phyloP scores from a whole-genome alignment of 768 basidiomycete genomes.

The Lactifluus pinguis region DNA sequence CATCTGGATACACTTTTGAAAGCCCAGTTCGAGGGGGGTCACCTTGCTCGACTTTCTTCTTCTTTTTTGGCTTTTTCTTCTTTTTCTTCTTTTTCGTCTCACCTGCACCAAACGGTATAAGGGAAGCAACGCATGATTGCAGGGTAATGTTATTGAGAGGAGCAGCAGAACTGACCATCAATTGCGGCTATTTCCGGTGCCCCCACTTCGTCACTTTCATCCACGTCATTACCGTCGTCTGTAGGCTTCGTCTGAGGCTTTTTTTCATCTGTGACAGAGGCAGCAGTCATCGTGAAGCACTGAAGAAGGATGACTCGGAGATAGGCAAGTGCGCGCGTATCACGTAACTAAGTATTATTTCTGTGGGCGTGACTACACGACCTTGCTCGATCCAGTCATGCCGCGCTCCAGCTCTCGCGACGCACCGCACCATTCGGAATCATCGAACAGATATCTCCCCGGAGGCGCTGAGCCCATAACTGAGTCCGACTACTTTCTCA shows the following conservation, averaged over 20 bases:
- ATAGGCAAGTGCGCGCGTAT: not conserved
- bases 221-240: slow-evolving; percentile 22
- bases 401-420: slow-evolving; percentile 14
- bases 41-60: slow-evolving; percentile 67
- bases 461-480: slow-evolving; percentile 52
- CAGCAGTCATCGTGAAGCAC: slow-evolving; percentile 7
- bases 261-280: slow-evolving; percentile 12
- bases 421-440: slow-evolving; percentile 3
- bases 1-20: slow-evolving; percentile 79
- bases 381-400: not conserved
- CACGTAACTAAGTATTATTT: slow-evolving; percentile 1
- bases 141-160: not conserved
- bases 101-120: slow-evolving; percentile 21
- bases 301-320: not conserved
- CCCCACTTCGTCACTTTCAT: slow-evolving; percentile 30
- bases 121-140: not conserved
- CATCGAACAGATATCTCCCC: slow-evolving; percentile 34
- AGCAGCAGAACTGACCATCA: slow-evolving; percentile 26
- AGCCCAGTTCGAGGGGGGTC: slow-evolving; percentile 88
- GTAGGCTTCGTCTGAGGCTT: slow-evolving; percentile 12
- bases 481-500: slow-evolving; percentile 83
- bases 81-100: slow-evolving; percentile 82
- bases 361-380: not conserved
- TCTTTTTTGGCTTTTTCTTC: slow-evolving; percentile 88
- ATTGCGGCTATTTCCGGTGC: slow-evolving; percentile 21